Evolutionary conservation across 1,284 basidiomycete species (phyloP).

Genomic region (Inonotus hispidus): DNA sequence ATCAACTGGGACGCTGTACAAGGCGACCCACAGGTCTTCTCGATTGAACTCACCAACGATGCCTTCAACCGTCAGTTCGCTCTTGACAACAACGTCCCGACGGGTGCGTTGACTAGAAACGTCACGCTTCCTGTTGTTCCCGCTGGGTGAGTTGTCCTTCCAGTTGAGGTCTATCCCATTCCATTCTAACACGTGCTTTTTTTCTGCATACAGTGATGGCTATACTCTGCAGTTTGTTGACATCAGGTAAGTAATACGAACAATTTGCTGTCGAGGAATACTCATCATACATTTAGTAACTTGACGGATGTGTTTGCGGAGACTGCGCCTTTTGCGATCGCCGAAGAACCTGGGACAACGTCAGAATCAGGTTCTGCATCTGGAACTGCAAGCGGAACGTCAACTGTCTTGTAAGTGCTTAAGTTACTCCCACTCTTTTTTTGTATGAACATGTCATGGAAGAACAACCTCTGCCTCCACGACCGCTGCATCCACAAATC

Average conservation of each 20-base stretch:
- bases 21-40: constrained; percentile 38
- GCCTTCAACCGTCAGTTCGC: constrained; percentile 52
- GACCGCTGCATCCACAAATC: constrained; percentile 9
- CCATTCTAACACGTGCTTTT: constrained; percentile 4
- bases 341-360: constrained; percentile 23
- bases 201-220: constrained; percentile 32
- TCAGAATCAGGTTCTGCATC: constrained; percentile 20
- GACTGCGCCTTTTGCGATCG: constrained; percentile 42
- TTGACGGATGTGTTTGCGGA: constrained; percentile 40
- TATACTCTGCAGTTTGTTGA: constrained; percentile 52
- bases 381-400: background rate
- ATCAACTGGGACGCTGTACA: constrained; percentile 42
- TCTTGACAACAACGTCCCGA: constrained; percentile 53
- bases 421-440: background rate
- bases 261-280: background rate
- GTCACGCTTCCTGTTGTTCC: constrained; percentile 49
- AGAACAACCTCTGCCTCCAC: constrained; percentile 4
- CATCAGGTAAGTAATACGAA: constrained; percentile 31
- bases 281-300: constrained; percentile 32
- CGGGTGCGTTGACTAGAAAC: constrained; percentile 31
- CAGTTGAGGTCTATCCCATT: background rate
- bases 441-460: background rate
- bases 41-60: constrained; percentile 40
- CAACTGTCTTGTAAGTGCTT: background rate
- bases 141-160: constrained; percentile 34